Evolutionary conservation across 176 grass and related monocot species (phyloP).

Genomic region (Phyllostachys edulis): DNA sequence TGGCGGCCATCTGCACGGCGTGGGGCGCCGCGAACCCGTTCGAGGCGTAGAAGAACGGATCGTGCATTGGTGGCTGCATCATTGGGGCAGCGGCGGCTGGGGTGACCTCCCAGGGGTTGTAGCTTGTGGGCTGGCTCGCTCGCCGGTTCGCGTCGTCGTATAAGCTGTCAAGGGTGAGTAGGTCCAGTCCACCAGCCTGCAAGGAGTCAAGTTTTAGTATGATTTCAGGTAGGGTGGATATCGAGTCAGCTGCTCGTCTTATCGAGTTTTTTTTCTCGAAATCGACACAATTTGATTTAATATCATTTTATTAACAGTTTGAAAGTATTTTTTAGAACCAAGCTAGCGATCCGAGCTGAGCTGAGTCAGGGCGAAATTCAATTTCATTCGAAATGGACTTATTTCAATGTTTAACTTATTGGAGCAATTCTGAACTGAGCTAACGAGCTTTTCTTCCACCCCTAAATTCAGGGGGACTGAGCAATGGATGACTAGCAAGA

Average conservation of each 20-base stretch:
- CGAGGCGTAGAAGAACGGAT: constrained; percentile 89
- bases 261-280: too few species aligned
- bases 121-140: constrained; percentile 78
- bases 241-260: too few species aligned
- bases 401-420: too few species aligned
- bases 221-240: not conserved
- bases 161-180: constrained; percentile 84
- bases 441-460: too few species aligned
- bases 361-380: too few species aligned
- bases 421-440: too few species aligned
- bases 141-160: constrained; percentile 79
- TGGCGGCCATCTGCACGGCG: constrained; percentile 70
- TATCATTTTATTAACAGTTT: too few species aligned
- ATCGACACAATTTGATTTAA: too few species aligned
- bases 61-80: constrained; percentile 56
- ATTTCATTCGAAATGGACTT: too few species aligned
- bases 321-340: too few species aligned
- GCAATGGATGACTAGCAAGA: not conserved
- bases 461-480: not conserved
- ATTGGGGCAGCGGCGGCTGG: not conserved
- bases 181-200: constrained; percentile 91
- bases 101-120: constrained; percentile 90
- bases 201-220: not conserved
- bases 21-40: constrained; percentile 56
- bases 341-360: too few species aligned